A percentile compares a stretch with the other conserved stretches of the same genome.
These are phyloP conservation scores for Conringia planisiliqua DNA, from an alignment of 345 rosid genomes.

Conservation along the genomic window DNA sequence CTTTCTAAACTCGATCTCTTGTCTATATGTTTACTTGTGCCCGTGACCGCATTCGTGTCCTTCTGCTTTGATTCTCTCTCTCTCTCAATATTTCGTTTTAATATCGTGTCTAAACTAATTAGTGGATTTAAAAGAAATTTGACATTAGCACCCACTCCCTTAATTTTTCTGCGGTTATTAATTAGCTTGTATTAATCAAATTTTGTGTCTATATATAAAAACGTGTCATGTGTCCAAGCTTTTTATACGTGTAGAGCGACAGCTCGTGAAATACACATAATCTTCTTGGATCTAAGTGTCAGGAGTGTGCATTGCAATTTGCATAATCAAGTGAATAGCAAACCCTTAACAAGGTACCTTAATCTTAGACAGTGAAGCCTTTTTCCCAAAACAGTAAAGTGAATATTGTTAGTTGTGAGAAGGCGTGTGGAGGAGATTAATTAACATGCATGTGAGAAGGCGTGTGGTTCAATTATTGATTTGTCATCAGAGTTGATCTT, in stretches of 20 bases:
- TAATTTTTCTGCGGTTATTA: background rate
- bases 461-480: conserved; percentile 3
- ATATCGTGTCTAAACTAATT: background rate
- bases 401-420: background rate
- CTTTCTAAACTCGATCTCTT: background rate
- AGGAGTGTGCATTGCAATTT: background rate
- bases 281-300: background rate
- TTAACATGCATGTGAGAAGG: background rate
- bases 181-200: background rate
- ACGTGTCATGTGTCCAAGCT: background rate
- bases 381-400: background rate
- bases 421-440: background rate
- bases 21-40: background rate
- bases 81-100: background rate
- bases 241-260: background rate
- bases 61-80: background rate
- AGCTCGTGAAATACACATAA: background rate
- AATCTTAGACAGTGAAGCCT: background rate
- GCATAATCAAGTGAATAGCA: background rate
- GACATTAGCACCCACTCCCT: background rate
- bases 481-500: background rate
- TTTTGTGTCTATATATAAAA: background rate
- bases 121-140: background rate
- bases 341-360: background rate
- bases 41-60: conserved; percentile 10